A percentile compares a stretch with the other conserved stretches of the same genome.
These are phyloP conservation scores for Xylaria castorea DNA, from an alignment of 495 filamentous ascomycete genomes.

Conservation along the genomic window DNA sequence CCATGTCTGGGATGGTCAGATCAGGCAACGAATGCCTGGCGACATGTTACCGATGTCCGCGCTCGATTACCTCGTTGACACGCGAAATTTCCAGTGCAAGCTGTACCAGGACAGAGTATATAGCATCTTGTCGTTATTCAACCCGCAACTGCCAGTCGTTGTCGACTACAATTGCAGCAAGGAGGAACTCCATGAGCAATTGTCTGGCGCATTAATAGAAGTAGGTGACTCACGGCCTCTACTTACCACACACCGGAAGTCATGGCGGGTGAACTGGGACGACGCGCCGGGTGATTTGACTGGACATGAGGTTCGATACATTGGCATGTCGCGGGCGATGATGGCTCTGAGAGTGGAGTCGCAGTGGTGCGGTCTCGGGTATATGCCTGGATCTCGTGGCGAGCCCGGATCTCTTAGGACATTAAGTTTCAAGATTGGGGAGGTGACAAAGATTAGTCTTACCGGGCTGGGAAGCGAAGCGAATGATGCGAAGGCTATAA, in stretches of 20 bases:
- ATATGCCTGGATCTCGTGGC: neutral
- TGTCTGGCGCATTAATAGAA: conserved; percentile 3
- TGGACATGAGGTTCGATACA: neutral
- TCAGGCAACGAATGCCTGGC: conserved; percentile 13
- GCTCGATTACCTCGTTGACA: conserved; percentile 4
- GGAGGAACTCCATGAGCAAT: neutral
- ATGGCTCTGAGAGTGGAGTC: neutral
- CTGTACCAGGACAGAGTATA: neutral
- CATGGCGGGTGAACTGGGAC: conserved; percentile 7
- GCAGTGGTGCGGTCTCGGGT: neutral
- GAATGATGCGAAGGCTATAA: neutral
- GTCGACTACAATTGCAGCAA: conserved; percentile 6
- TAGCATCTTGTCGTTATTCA: conserved; percentile 12
- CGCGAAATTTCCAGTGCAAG: conserved; percentile 9
- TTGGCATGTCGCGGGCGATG: conserved; percentile 6
- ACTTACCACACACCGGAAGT: neutral
- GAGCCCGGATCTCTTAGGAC: neutral
- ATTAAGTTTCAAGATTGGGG: conserved; percentile 6
- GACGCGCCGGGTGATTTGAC: conserved; percentile 1
- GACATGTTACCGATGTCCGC: conserved; percentile 1
- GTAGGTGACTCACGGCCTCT: conserved; percentile 1
- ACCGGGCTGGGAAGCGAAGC: neutral
- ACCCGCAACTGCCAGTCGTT: neutral
- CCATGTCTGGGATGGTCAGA: conserved; percentile 1
- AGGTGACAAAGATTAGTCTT: neutral